phyloP scores from a whole-genome alignment of 2,329 filamentous ascomycete species.

The Botryotinia narcissicola region DNA sequence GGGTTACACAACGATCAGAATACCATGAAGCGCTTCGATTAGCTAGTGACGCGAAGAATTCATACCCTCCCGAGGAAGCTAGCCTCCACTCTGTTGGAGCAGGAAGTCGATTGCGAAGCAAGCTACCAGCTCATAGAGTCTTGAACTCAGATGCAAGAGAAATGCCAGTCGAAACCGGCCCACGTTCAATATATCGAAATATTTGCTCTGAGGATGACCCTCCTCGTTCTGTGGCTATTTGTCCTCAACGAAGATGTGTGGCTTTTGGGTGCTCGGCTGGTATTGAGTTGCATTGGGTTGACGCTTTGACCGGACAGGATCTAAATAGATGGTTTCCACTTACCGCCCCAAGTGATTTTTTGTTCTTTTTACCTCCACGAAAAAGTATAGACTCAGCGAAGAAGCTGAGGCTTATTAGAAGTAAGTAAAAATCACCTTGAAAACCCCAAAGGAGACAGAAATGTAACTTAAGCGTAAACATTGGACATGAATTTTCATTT shows the following conservation, averaged over 20 bases:
- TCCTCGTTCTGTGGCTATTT: constrained; percentile 63
- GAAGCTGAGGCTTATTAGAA: constrained; percentile 62
- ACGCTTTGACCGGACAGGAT: constrained; percentile 47
- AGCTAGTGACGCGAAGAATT: constrained; percentile 20
- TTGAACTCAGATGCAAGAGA: background rate
- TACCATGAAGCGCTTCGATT: constrained; percentile 21
- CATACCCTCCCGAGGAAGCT: constrained; percentile 22
- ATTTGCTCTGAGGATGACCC: constrained; percentile 61
- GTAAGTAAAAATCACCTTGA: constrained; percentile 30
- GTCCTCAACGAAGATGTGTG: constrained; percentile 61
- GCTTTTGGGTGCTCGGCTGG: constrained; percentile 63
- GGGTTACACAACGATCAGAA: constrained; percentile 26
- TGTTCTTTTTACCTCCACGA: constrained; percentile 59
- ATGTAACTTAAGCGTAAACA: background rate
- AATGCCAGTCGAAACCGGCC: constrained; percentile 39
- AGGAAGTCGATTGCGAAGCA: constrained; percentile 18
- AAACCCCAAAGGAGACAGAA: background rate
- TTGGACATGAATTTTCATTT: too few species aligned
- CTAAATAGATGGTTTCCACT: constrained; percentile 56
- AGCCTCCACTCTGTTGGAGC: constrained; percentile 13
- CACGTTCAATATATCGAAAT: constrained; percentile 43
- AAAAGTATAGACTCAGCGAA: constrained; percentile 51
- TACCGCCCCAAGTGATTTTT: constrained; percentile 51
- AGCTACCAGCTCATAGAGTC: constrained; percentile 18
- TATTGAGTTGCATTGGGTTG: constrained; percentile 61